A percentile compares a stretch with the other conserved stretches of the same genome.
Conservation (phyloP, 2,329 filamentous ascomycete species). For the Paecilomyces sp. region DNA sequence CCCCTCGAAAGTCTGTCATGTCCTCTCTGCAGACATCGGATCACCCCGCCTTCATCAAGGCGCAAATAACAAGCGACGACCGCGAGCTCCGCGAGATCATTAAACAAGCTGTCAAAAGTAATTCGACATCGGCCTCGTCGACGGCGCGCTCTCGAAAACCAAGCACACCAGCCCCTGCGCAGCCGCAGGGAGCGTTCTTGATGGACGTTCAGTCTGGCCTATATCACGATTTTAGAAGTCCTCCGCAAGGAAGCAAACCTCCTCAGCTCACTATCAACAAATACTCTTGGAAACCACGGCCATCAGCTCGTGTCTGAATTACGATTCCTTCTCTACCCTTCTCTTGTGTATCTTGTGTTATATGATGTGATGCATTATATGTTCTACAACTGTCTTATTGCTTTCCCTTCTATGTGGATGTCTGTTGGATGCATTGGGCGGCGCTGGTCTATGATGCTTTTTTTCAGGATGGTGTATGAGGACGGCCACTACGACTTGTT, state of each 20-base stretch:
- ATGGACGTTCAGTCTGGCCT: constrained; percentile 36
- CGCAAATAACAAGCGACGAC: constrained; percentile 73
- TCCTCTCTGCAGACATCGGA: constrained; percentile 52
- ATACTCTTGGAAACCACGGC: constrained; percentile 24
- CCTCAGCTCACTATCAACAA: constrained; percentile 23
- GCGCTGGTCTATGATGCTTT: constrained; percentile 1
- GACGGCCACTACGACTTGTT: background rate
- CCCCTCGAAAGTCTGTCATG: constrained; percentile 72
- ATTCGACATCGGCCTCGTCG: constrained; percentile 11
- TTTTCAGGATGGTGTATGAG: background rate
- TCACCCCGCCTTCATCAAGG: constrained; percentile 63
- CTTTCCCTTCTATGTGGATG: background rate
- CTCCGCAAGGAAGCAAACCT: constrained; percentile 22
- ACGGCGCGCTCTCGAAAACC: constrained; percentile 9
- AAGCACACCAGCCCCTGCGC: constrained; percentile 19
- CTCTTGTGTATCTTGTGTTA: constrained; percentile 4
- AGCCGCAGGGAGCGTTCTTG: constrained; percentile 37
- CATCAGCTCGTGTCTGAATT: constrained; percentile 20
- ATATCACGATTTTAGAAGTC: constrained; percentile 22
- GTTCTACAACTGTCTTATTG: background rate
- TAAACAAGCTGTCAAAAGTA: constrained; percentile 47
- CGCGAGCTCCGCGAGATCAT: constrained; percentile 67
- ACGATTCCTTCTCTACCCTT: constrained; percentile 2
- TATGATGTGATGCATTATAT: background rate
- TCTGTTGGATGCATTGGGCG: constrained; percentile 7